These are phyloP conservation scores for Porpolomopsis calyptriformis DNA, from an alignment of 768 basidiomycete species.

Conservation along the genomic window DNA sequence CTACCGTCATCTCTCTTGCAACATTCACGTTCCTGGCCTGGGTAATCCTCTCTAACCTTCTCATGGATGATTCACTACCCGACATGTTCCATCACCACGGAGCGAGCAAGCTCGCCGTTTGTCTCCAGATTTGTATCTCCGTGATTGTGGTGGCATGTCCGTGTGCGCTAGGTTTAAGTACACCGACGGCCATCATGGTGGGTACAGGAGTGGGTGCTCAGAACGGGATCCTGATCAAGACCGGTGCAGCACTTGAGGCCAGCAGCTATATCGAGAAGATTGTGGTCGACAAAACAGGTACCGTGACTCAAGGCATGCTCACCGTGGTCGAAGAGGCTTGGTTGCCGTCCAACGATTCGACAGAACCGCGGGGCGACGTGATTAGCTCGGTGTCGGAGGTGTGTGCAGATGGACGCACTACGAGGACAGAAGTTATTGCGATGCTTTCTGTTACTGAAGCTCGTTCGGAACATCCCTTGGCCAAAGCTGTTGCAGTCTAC, in stretches of 20 bases:
- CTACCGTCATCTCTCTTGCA: constrained; percentile 76
- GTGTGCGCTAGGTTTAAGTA: constrained; percentile 90
- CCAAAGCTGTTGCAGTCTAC: constrained; percentile 81
- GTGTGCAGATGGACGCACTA: constrained; percentile 55
- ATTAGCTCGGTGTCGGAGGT: constrained; percentile 33
- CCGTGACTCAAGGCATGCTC: constrained; percentile 91
- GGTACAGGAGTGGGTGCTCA: constrained; percentile 95
- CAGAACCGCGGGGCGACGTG: constrained; percentile 9
- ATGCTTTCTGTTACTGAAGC: constrained; percentile 84
- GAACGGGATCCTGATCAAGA: constrained; percentile 98
- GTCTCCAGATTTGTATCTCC: constrained; percentile 93
- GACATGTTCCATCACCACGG: constrained; percentile 79
- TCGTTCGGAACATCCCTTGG: constrained; percentile 92
- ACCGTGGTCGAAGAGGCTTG: constrained; percentile 68
- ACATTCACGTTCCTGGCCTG: constrained; percentile 73
- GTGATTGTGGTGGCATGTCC: constrained; percentile 98
- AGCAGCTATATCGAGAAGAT: constrained; percentile 73
- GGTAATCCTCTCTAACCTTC: constrained; percentile 59
- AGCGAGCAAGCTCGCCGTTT: constrained; percentile 77
- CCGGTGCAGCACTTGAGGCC: constrained; percentile 87
- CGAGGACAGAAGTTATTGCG: constrained; percentile 52
- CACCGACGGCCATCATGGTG: constrained; percentile 98
- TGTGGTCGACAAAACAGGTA: constrained; percentile 95
- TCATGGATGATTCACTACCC: constrained; percentile 55
- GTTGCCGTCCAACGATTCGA: constrained; percentile 34